Conservation (phyloP, 2,329 filamentous ascomycete species). For the Colletotrichum endophyticum region DNA sequence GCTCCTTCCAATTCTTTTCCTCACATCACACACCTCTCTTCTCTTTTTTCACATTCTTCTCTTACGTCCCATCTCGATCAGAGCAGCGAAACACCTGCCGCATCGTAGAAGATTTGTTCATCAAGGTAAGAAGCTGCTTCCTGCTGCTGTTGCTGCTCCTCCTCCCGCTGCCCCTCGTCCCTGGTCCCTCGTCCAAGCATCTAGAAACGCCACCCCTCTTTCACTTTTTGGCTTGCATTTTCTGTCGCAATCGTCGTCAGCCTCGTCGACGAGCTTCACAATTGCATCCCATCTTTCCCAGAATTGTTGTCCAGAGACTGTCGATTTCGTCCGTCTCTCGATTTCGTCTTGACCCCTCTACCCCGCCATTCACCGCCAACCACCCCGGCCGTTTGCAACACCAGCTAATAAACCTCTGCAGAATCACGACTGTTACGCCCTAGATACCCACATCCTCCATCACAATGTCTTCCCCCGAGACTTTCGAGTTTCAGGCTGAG, state of each 20-base stretch:
- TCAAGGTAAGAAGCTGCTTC: slow-evolving; percentile 16
- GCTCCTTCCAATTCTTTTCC: slow-evolving; percentile 18
- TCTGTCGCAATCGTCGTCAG: neutral
- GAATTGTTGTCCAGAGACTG: neutral
- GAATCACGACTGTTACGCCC: slow-evolving; percentile 19
- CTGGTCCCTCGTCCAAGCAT: neutral
- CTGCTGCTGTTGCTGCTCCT: neutral
- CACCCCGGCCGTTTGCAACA: slow-evolving; percentile 15
- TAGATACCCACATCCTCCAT: slow-evolving; percentile 20
- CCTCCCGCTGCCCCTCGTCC: neutral
- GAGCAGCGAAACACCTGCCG: slow-evolving; percentile 30
- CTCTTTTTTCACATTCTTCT: neutral
- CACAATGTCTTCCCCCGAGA: slow-evolving; percentile 80
- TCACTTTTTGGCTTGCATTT: neutral
- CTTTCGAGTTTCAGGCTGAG: slow-evolving; percentile 99
- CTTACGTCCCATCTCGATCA: slow-evolving; percentile 26
- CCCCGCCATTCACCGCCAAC: neutral
- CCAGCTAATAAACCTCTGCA: slow-evolving; percentile 6
- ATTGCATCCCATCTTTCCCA: slow-evolving; percentile 5
- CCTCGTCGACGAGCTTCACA: neutral
- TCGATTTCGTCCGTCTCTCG: neutral
- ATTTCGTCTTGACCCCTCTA: neutral
- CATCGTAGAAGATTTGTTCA: slow-evolving; percentile 11
- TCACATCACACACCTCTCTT: slow-evolving; percentile 10
- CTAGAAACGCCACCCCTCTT: neutral